These are phyloP conservation scores for Coemansia sp. DNA, from an alignment of 192 early-diverging fungal genomes.

Conservation along the genomic window DNA sequence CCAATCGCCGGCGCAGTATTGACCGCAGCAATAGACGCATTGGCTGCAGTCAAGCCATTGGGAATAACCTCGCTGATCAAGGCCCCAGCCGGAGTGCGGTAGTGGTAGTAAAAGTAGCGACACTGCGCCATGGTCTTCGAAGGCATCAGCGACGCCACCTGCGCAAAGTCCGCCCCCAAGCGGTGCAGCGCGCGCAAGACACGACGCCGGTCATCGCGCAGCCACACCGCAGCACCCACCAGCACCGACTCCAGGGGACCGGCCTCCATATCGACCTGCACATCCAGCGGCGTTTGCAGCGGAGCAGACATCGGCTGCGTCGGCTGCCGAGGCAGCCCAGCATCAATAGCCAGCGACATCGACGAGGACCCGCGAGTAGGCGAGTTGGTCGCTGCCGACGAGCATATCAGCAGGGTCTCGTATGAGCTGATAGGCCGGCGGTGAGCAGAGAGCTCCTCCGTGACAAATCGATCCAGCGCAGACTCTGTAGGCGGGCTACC, in stretches of 20 bases:
- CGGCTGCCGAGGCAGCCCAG: neutral
- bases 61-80: constrained; percentile 31
- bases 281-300: constrained; percentile 15
- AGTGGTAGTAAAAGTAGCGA: constrained; percentile 74
- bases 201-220: constrained; percentile 56
- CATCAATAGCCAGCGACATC: neutral
- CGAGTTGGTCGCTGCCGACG: constrained; percentile 1
- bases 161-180: constrained; percentile 68
- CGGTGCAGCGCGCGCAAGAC: constrained; percentile 65
- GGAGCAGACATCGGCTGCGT: neutral
- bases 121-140: constrained; percentile 80
- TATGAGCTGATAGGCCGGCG: constrained; percentile 43
- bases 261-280: constrained; percentile 17
- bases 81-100: constrained; percentile 55
- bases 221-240: constrained; percentile 46
- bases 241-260: constrained; percentile 28
- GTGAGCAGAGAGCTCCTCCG: constrained; percentile 7
- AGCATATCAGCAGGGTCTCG: constrained; percentile 36
- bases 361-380: neutral
- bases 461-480: constrained; percentile 41
- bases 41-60: neutral
- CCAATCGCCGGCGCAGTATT: constrained; percentile 10
- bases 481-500: constrained; percentile 24
- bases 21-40: neutral
- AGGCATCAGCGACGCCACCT: constrained; percentile 66